Conservation (phyloP, 306 rosid species). For the Fragaria nilgerrensis region DNA sequence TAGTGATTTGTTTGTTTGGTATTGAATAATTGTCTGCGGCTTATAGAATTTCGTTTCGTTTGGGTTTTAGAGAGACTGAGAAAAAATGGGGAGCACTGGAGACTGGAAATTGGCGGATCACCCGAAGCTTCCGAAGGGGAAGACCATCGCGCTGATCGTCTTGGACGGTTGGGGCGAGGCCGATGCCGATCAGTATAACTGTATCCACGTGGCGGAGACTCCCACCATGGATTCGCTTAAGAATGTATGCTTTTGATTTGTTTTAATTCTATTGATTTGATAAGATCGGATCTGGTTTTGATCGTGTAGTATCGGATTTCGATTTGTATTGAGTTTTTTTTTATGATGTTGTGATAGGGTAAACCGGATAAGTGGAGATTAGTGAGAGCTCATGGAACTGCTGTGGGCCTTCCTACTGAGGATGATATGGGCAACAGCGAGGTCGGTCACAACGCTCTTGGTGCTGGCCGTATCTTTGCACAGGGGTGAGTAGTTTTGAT, state of each 20-base stretch:
- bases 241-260: constrained; percentile 33
- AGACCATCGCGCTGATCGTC: constrained; percentile 66
- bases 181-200: constrained; percentile 61
- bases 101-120: constrained; percentile 84
- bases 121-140: constrained; percentile 95
- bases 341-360: constrained; percentile 40
- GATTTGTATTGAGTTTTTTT: neutral
- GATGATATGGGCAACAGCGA: constrained; percentile 99
- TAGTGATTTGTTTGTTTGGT: neutral
- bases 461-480: constrained; percentile 94
- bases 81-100: constrained; percentile 64
- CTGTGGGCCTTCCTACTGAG: constrained; percentile 92
- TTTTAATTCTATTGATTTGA: neutral
- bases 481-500: constrained; percentile 65
- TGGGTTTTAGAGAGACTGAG: neutral
- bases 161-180: constrained; percentile 99
- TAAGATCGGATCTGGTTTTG: neutral
- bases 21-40: neutral
- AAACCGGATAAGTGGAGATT: constrained; percentile 88
- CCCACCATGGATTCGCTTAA: constrained; percentile 95
- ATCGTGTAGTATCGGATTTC: neutral
- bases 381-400: constrained; percentile 88
- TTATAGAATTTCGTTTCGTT: neutral
- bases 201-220: constrained; percentile 85
- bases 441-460: constrained; percentile 98